Base-by-base conservation (phyloP, 2,329 filamentous ascomycete genomes). In the Emmonsiellopsis sp. region DNA sequence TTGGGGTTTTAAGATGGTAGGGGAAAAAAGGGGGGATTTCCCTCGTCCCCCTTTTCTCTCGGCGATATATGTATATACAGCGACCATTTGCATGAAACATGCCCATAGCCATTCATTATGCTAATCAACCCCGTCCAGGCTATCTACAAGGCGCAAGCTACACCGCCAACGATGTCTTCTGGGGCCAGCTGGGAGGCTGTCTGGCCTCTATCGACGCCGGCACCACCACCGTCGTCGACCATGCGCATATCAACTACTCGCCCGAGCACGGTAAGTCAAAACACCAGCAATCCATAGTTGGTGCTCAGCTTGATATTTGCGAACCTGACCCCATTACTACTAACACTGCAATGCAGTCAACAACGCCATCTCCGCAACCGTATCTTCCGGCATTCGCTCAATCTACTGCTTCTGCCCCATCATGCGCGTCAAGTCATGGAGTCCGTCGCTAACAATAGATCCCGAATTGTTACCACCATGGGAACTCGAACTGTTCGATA, bases 121-220 rank as follows among this genome's bases (percentile, higher is more conserved):
- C 37, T 37, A 42, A 17, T 42, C 21, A 2, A n/a, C 27, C 21
- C n/a, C 27, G 9, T 10, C 7, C 36, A 61, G 61, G 58, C 9
- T 59, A 60, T n/a, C 48, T 59, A 39, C 58, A 60, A 46, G 13
- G 48, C 43, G 42, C 53, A 27, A 58, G 60, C 37, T 74, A 71
- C 56, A 60, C 56, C 3, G 60, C 70, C 2, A 63, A 72, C 2
- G 77, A 79, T 53, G 61, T 76, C 2, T 78, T 75, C 60, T 74
- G 74, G 68, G 73, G 73, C n/a, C 61, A 62, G 36, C 53, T 65
- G 2, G 58, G 47, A 8, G 62, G 61, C 9, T 60, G 57, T 42
- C 52, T 62, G 0, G 61, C 62, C 39, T 53, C 54, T 7, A 34
- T 65, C 8, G 58, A 65, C 49, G 56, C 57, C 4, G 63, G 63